Evolutionary conservation across 2,329 filamentous ascomycete species (phyloP).

Genomic region (Colletotrichum destructivum): DNA sequence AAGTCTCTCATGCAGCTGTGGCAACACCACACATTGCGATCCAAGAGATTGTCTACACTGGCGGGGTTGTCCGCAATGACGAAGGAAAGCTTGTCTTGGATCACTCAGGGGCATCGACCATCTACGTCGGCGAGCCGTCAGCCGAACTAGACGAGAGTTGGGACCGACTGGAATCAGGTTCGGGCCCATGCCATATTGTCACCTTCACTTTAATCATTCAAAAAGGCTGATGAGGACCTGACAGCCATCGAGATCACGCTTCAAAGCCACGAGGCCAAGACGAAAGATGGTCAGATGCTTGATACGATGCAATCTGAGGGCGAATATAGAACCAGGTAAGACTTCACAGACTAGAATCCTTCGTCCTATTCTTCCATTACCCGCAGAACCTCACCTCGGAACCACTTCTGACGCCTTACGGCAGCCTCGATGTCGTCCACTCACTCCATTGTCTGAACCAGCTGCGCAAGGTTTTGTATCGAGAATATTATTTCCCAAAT

Average conservation of each 20-base stretch:
- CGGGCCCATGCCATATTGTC: neutral
- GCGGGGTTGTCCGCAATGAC: neutral
- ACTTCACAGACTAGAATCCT: no score
- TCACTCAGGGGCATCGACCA: neutral
- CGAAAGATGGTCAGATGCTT: neutral
- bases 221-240: neutral
- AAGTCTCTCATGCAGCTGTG: neutral
- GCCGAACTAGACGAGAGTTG: neutral
- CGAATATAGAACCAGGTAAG: neutral
- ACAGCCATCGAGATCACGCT: neutral
- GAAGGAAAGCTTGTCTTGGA: neutral
- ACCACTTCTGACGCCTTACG: neutral
- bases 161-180: conserved; percentile 3
- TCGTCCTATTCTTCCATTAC: no score
- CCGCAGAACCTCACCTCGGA: neutral
- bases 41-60: neutral
- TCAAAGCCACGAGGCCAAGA: neutral
- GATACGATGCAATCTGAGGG: neutral
- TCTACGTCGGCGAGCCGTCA: neutral
- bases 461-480: neutral
- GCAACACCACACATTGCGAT: neutral
- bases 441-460: conserved; percentile 1
- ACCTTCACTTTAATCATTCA: no score
- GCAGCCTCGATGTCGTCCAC: neutral
- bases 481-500: neutral